phyloP scores from a whole-genome alignment of 1,284 basidiomycete genomes.

The Earliella scabrosa region DNA sequence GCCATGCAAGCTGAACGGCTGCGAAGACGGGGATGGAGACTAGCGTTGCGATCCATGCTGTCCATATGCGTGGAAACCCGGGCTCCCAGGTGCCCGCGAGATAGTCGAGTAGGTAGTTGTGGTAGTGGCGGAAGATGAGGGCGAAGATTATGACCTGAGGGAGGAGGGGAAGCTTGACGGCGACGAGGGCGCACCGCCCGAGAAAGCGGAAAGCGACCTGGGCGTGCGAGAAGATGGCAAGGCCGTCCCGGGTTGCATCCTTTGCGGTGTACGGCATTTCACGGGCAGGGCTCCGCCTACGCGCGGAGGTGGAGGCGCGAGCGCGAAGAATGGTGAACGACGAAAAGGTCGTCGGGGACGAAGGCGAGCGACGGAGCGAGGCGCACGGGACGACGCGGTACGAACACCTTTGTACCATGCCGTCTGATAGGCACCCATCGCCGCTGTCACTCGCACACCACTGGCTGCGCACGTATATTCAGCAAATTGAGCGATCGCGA shows the following conservation, averaged over 20 bases:
- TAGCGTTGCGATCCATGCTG: constrained; percentile 26
- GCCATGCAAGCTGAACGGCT: constrained; percentile 21
- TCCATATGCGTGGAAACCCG: constrained; percentile 26
- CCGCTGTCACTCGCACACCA: too few species aligned
- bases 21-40: constrained; percentile 24
- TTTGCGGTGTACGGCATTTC: neutral
- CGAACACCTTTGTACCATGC: too few species aligned
- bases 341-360: neutral
- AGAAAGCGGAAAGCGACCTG: constrained; percentile 6
- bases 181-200: neutral
- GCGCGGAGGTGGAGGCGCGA: neutral
- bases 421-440: too few species aligned
- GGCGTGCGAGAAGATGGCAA: neutral
- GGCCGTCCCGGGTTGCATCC: neutral
- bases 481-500: too few species aligned
- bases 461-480: too few species aligned
- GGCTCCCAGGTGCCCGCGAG: constrained; percentile 23
- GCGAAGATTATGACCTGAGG: constrained; percentile 20
- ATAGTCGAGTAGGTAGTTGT: constrained; percentile 6
- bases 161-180: constrained; percentile 5
- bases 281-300: neutral
- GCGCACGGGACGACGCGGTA: too few species aligned
- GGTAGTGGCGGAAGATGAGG: constrained; percentile 16
- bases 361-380: too few species aligned
- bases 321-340: neutral